Base-by-base conservation (phyloP, 192 early-diverging fungal genomes). In the Phlyctochytrium planicorne region DNA sequence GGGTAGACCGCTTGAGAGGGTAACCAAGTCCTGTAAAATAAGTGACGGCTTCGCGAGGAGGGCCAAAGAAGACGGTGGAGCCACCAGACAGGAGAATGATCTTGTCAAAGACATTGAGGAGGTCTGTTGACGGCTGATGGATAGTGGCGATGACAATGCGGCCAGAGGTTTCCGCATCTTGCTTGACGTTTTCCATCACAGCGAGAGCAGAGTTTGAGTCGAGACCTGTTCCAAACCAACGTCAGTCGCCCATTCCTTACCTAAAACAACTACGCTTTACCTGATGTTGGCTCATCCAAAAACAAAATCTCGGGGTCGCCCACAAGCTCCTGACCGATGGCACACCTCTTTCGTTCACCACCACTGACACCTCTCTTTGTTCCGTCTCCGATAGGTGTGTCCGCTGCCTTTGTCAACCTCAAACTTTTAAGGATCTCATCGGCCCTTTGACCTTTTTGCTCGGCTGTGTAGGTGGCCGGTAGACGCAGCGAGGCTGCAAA, bases 71-170 rank as follows among this genome's bases (percentile, higher is more conserved):
- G 2, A 90, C 78, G 14, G 80, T 69, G 34, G 82, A 75, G 3
- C 91, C 91, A 25, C 80, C 79, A 55, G 84, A 80, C 34, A 91
- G 71, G 36, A 93, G 71, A 27, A 93, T 85, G 14, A 93, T 85
- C 62, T 87, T 87, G 76, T 93, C 89, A 71, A 92, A 92, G 3
- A 89, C 81, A 31, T 84, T 80, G 74, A 93, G 87, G 53, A 91
- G 87, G 55, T 91, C 87, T 2, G 85, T 85, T 35, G 82, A 30
- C 30, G 93, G 93, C 74, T 93, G 91, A 67, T 94, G 93, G 65
- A 94, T 89, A 1, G 91, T 90, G 78, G 90, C 85, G 25, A 93
- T 68, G 2, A 91, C 87, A 3, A 88, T 84, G 4, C 78, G 82
- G 55, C 82, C 74, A 30, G 78, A 76, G 29, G 79, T 74, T 6